These are phyloP conservation scores for Plectosphaerella sp. DNA, from an alignment of 2,329 filamentous ascomycete genomes.

Conservation along the genomic window DNA sequence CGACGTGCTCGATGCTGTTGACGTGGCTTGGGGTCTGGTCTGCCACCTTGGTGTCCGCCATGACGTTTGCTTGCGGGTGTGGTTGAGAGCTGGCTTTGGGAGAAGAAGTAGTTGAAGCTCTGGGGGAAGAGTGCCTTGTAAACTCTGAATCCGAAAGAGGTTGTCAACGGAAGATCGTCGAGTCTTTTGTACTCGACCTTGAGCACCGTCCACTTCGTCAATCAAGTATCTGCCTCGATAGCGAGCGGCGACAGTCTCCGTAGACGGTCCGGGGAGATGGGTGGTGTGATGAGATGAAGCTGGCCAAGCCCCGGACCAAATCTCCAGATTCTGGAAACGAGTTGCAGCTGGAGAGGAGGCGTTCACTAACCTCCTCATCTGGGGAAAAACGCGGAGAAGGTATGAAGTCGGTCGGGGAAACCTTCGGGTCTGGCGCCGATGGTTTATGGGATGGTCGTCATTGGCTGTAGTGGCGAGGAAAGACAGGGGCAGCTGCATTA, in stretches of 20 bases:
- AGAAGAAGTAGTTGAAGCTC: neutral
- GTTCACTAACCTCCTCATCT: neutral
- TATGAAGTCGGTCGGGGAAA: neutral
- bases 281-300: too few relatives aligned
- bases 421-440: neutral
- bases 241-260: neutral
- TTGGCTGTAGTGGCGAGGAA: too few relatives aligned
- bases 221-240: neutral
- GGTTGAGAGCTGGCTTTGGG: neutral
- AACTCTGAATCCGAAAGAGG: neutral
- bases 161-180: neutral
- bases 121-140: too few relatives aligned
- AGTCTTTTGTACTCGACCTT: neutral
- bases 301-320: neutral
- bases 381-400: neutral
- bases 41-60: neutral
- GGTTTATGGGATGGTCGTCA: too few relatives aligned
- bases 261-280: neutral
- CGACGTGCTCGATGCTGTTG: neutral
- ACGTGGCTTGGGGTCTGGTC: neutral
- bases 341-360: neutral
- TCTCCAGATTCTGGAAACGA: neutral
- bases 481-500: too few relatives aligned
- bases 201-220: neutral
- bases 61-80: too few relatives aligned